Evolutionary conservation across 169 alveolate species (phyloP).

Genomic region (Cryptosporidium sp.): DNA sequence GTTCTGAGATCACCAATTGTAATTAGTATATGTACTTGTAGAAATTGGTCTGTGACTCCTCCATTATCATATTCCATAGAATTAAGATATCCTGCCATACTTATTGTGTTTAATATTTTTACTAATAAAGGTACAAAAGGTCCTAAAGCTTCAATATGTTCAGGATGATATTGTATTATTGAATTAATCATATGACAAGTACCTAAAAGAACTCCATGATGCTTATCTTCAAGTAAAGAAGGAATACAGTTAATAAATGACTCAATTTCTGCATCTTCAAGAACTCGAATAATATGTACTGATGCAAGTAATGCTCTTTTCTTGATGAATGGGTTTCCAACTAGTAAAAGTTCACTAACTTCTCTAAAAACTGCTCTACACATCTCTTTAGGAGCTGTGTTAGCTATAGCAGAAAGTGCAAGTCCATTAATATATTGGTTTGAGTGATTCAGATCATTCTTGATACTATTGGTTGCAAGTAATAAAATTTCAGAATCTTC

Average conservation of each 20-base stretch:
- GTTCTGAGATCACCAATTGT: slow-evolving; percentile 69
- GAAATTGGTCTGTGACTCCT: slow-evolving; percentile 95
- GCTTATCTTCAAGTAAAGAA: slow-evolving; percentile 92
- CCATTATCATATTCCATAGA: slow-evolving; percentile 90
- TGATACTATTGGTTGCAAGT: slow-evolving; percentile 97
- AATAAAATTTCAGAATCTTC: slow-evolving; percentile 97
- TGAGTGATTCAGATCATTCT: slow-evolving; percentile 94
- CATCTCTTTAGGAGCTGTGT: slow-evolving; percentile 97
- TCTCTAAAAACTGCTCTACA: slow-evolving; percentile 93
- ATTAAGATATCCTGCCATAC: slow-evolving; percentile 79
- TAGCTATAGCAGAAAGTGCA: slow-evolving; percentile 98
- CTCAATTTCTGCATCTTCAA: slow-evolving; percentile 80
- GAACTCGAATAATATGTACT: slow-evolving; percentile 85
- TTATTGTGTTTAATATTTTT: slow-evolving; percentile 79
- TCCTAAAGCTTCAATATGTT: slow-evolving; percentile 79
- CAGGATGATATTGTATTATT: slow-evolving; percentile 90
- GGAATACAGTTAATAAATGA: slow-evolving; percentile 89
- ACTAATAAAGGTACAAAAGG: slow-evolving; percentile 66
- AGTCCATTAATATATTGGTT: slow-evolving; percentile 95
- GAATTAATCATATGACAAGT: slow-evolving; percentile 92
- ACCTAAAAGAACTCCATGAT: slow-evolving; percentile 96
- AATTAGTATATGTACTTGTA: slow-evolving; percentile 87
- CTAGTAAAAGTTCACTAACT: slow-evolving; percentile 91
- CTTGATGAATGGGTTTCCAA: slow-evolving; percentile 93
- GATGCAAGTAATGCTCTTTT: slow-evolving; percentile 95